Conservation (phyloP, 768 basidiomycete genomes). For the Tulasnella calospora region DNA sequence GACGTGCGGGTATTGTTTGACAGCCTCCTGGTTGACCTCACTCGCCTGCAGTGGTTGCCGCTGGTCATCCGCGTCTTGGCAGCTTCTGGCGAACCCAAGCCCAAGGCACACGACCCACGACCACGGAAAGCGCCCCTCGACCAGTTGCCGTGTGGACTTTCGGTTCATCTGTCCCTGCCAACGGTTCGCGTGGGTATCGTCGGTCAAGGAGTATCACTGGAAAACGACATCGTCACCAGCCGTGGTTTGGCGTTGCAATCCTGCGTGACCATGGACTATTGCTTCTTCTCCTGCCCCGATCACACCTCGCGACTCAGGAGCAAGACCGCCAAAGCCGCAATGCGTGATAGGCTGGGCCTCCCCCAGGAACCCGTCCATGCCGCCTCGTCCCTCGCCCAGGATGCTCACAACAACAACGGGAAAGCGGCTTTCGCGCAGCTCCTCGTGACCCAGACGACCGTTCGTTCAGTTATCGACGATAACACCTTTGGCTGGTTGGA, state of each 20-base stretch:
- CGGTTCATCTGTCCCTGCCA: slow-evolving; percentile 53
- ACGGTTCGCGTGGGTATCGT: slow-evolving; percentile 65
- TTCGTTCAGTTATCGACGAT: slow-evolving; percentile 17
- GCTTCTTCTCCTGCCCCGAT: slow-evolving; percentile 36
- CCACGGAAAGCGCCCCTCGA: slow-evolving; percentile 34
- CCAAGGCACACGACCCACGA: slow-evolving; percentile 27
- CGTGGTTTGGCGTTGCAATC: slow-evolving; percentile 62
- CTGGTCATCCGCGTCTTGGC: slow-evolving; percentile 46
- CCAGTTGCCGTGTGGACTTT: slow-evolving; percentile 52
- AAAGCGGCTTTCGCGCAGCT: slow-evolving; percentile 8
- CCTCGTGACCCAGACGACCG: neutral
- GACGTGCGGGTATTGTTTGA: slow-evolving; percentile 52
- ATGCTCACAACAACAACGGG: neutral
- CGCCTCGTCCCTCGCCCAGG: slow-evolving; percentile 7
- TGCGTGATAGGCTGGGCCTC: slow-evolving; percentile 47
- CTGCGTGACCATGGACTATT: slow-evolving; percentile 52
- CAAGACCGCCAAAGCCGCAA: neutral
- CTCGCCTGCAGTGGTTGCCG: slow-evolving; percentile 56
- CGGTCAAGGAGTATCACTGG: slow-evolving; percentile 74
- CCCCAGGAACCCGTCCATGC: slow-evolving; percentile 12
- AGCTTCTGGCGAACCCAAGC: slow-evolving; percentile 32
- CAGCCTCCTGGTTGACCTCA: slow-evolving; percentile 59
- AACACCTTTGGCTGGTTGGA: slow-evolving; percentile 15
- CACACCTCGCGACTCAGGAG: slow-evolving; percentile 24
- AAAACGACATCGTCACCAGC: slow-evolving; percentile 46